phyloP scores from a whole-genome alignment of 2,329 filamentous ascomycete genomes.

The Zymoseptoria ardabiliae region DNA sequence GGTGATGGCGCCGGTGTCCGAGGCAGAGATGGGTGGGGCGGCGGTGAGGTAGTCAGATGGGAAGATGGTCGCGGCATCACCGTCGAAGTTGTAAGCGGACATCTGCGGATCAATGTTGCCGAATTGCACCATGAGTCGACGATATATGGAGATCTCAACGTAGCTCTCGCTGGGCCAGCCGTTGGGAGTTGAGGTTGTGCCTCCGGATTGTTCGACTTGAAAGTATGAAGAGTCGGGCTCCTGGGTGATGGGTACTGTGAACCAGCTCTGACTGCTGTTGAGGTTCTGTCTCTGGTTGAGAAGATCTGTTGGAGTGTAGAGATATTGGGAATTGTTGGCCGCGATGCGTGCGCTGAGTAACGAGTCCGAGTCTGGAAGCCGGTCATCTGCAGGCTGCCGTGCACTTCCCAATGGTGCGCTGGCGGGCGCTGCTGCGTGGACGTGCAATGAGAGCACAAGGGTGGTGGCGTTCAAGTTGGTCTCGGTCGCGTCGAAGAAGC shows the following conservation, averaged over 20 bases:
- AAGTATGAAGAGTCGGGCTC: constrained; percentile 49
- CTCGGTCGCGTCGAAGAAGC: constrained; percentile 47
- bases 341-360: constrained; percentile 43
- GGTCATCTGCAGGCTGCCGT: constrained; percentile 28
- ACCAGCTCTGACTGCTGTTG: constrained; percentile 49
- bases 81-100: constrained; percentile 46
- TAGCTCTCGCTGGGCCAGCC: constrained; percentile 59
- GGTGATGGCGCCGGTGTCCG: constrained; percentile 36
- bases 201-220: constrained; percentile 30
- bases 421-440: constrained; percentile 48
- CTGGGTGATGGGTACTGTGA: constrained; percentile 34
- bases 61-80: constrained; percentile 49
- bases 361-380: constrained; percentile 40
- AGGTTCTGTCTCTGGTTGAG: constrained; percentile 48
- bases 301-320: constrained; percentile 50
- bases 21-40: constrained; percentile 28
- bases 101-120: constrained; percentile 53
- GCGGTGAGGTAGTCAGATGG: constrained; percentile 38
- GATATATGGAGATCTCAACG: constrained; percentile 46
- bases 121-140: constrained; percentile 49
- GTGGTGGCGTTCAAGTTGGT: constrained; percentile 50
- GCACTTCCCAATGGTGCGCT: constrained; percentile 38
- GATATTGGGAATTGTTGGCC: constrained; percentile 41
- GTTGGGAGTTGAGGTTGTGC: constrained; percentile 42
- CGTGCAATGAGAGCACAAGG: constrained; percentile 49